phyloP scores from a whole-genome alignment of 2,329 filamentous ascomycete species.

The Hysterium pulicare region DNA sequence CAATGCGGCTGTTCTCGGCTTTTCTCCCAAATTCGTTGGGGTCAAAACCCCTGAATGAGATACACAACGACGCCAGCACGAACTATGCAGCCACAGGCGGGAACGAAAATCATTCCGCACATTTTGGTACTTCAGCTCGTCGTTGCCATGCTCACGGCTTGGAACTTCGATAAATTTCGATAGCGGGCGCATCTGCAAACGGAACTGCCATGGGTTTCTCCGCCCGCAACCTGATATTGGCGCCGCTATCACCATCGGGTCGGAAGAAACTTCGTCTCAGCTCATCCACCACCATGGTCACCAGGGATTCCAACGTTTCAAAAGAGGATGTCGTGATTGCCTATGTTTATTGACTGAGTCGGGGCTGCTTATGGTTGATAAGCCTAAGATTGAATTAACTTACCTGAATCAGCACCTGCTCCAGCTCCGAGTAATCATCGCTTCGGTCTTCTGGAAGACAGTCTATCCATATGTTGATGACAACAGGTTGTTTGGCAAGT shows the following conservation, averaged over 20 bases:
- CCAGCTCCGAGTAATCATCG: conserved; percentile 56
- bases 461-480: conserved; percentile 61
- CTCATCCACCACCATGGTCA: conserved; percentile 39
- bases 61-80: conserved; percentile 4
- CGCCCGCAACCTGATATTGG: conserved; percentile 59
- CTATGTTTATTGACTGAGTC: conserved; percentile 24
- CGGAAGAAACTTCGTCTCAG: conserved; percentile 39
- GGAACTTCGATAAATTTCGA: conserved; percentile 51
- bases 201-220: conserved; percentile 73
- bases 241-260: conserved; percentile 36
- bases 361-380: background rate
- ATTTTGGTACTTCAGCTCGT: background rate
- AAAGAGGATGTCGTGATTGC: conserved; percentile 42
- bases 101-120: background rate
- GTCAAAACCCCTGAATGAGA: background rate
- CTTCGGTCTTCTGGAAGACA: conserved; percentile 38
- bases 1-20: background rate
- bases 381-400: conserved; percentile 17
- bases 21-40: background rate
- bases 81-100: conserved; percentile 1
- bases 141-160: conserved; percentile 18
- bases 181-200: conserved; percentile 66
- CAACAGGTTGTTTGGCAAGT: conserved; percentile 60
- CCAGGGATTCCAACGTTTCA: conserved; percentile 48
- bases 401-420: conserved; percentile 60